These are phyloP conservation scores for Circinella minor DNA, from an alignment of 371 early-diverging fungal genomes.

Conservation along the genomic window DNA sequence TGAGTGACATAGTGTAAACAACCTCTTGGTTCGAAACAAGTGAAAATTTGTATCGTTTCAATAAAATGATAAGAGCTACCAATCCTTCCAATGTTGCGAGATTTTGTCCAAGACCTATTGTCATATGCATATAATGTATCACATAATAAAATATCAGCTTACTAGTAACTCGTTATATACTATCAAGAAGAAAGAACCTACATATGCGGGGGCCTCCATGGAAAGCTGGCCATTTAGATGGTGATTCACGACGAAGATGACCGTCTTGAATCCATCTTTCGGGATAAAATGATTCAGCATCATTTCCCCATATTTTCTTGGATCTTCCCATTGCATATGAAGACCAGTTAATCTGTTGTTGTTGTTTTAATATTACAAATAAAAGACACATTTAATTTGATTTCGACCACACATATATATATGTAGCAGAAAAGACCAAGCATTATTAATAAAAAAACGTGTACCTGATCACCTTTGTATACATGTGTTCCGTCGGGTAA, in stretches of 20 bases:
- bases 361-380: too few relatives aligned
- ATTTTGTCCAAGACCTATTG: conserved; percentile 32
- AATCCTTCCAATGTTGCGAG: conserved; percentile 52
- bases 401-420: too few relatives aligned
- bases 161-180: too few relatives aligned
- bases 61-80: conserved; percentile 36
- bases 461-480: conserved; percentile 56
- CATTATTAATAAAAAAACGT: too few relatives aligned
- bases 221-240: conserved; percentile 58
- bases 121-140: not conserved
- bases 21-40: conserved; percentile 41
- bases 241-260: conserved; percentile 40
- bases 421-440: too few relatives aligned
- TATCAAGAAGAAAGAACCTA: conserved; percentile 19
- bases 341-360: conserved; percentile 33
- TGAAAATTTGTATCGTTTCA: conserved; percentile 48
- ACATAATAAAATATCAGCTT: not conserved
- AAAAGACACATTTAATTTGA: too few relatives aligned
- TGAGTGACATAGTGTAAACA: conserved; percentile 39
- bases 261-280: conserved; percentile 64
- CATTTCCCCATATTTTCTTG: conserved; percentile 61
- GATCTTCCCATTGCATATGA: conserved; percentile 58
- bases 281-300: conserved; percentile 62
- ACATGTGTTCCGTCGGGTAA: conserved; percentile 73
- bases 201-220: conserved; percentile 76